Conservation (phyloP, 192 early-diverging fungal species). For the Powellomyces hirtus region DNA sequence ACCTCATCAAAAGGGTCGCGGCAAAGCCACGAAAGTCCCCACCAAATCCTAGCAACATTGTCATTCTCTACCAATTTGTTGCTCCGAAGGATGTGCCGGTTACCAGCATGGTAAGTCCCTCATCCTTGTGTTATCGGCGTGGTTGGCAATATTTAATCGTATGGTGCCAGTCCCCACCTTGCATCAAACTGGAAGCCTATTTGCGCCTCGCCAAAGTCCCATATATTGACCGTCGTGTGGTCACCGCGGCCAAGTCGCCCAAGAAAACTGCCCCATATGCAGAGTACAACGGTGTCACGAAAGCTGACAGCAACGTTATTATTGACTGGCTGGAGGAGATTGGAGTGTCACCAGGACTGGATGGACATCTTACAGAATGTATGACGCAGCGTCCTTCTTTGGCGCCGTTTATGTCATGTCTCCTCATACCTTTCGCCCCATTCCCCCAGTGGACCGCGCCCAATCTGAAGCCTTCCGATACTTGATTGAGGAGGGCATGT, state of each 20-base stretch:
- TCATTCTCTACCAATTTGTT: neutral
- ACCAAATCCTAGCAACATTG: neutral
- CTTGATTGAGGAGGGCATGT: neutral
- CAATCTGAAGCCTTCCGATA: neutral
- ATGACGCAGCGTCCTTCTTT: too few relatives aligned
- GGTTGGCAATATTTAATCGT: too few relatives aligned
- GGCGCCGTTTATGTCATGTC: too few relatives aligned
- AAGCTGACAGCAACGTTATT: neutral
- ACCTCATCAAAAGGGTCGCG: too few relatives aligned
- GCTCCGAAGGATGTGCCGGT: neutral
- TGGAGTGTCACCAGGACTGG: neutral
- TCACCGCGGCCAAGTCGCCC: neutral
- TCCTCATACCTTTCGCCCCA: too few relatives aligned
- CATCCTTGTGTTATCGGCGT: too few relatives aligned
- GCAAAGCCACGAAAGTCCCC: too few relatives aligned
- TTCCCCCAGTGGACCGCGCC: neutral
- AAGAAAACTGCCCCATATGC: conserved; percentile 1
- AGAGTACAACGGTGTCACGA: neutral
- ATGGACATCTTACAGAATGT: neutral
- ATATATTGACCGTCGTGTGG: neutral
- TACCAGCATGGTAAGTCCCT: too few relatives aligned
- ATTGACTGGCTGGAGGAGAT: neutral
- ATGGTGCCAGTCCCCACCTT: neutral
- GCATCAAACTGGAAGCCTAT: conserved; percentile 7
- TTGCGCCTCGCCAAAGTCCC: conserved; percentile 4